Conservation (phyloP, 2,329 filamentous ascomycete species). For the Verticillium albo-atrum region DNA sequence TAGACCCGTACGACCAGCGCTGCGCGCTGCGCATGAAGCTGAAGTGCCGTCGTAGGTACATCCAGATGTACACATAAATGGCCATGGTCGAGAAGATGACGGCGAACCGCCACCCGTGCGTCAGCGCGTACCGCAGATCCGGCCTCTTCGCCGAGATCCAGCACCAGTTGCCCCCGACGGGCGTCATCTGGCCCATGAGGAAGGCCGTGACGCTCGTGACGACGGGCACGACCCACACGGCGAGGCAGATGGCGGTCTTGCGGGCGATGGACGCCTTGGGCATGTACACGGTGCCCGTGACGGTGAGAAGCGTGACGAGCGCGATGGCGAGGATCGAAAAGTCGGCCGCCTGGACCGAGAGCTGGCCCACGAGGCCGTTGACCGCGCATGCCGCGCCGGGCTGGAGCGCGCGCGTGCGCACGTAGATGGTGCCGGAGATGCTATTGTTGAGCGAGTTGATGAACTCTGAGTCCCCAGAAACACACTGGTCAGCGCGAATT, state of each 20-base stretch:
- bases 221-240: constrained; percentile 34
- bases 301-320: constrained; percentile 34
- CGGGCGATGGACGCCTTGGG: constrained; percentile 20
- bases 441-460: constrained; percentile 38
- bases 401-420: constrained; percentile 19
- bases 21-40: constrained; percentile 7
- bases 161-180: constrained; percentile 42
- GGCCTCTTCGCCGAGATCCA: constrained; percentile 34
- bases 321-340: constrained; percentile 40
- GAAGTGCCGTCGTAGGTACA: constrained; percentile 23
- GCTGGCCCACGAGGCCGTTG: constrained; percentile 40
- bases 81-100: constrained; percentile 33
- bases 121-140: constrained; percentile 37
- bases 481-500: not conserved
- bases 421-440: constrained; percentile 31
- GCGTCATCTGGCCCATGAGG: constrained; percentile 18
- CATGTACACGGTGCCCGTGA: constrained; percentile 27
- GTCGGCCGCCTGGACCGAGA: constrained; percentile 38
- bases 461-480: constrained; percentile 22
- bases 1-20: not conserved
- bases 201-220: constrained; percentile 28
- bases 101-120: constrained; percentile 39
- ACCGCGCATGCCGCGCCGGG: constrained; percentile 28
- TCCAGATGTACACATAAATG: constrained; percentile 38
- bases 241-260: constrained; percentile 27